phyloP scores from a whole-genome alignment of 805 yeast genomes.

The Candida golubevii region DNA sequence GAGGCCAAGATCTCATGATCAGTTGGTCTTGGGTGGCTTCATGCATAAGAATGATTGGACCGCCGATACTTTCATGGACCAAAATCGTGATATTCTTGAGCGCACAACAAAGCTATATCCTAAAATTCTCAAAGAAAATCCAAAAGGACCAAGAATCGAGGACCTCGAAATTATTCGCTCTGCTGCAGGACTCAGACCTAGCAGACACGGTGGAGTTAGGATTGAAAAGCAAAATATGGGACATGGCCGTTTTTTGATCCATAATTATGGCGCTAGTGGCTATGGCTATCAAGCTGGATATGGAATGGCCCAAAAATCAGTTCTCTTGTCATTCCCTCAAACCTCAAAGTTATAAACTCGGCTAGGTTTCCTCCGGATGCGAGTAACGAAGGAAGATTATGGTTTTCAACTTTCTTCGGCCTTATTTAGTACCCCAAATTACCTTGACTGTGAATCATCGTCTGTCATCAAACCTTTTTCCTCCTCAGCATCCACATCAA shows the following conservation, averaged over 20 bases:
- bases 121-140: constrained; percentile 37
- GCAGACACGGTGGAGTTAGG: constrained; percentile 71
- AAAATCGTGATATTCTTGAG: constrained; percentile 57
- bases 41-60: constrained; percentile 61
- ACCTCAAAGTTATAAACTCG: background rate
- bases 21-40: constrained; percentile 73
- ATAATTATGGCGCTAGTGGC: constrained; percentile 69
- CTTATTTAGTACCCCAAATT: no score
- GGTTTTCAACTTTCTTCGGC: no score
- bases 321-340: constrained; percentile 16
- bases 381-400: background rate
- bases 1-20: constrained; percentile 61
- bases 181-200: constrained; percentile 74
- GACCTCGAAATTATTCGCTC: constrained; percentile 55
- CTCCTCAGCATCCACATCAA: constrained; percentile 65
- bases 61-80: constrained; percentile 51
- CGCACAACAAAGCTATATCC: constrained; percentile 55
- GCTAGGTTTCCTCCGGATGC: no score
- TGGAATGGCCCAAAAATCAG: constrained; percentile 54
- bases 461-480: constrained; percentile 15
- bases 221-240: constrained; percentile 50
- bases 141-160: constrained; percentile 27
- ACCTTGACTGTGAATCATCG: background rate
- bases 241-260: constrained; percentile 43
- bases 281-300: constrained; percentile 65